These are phyloP conservation scores for Cladosporium sp. DNA, from an alignment of 2,329 filamentous ascomycete genomes.

Conservation along the genomic window DNA sequence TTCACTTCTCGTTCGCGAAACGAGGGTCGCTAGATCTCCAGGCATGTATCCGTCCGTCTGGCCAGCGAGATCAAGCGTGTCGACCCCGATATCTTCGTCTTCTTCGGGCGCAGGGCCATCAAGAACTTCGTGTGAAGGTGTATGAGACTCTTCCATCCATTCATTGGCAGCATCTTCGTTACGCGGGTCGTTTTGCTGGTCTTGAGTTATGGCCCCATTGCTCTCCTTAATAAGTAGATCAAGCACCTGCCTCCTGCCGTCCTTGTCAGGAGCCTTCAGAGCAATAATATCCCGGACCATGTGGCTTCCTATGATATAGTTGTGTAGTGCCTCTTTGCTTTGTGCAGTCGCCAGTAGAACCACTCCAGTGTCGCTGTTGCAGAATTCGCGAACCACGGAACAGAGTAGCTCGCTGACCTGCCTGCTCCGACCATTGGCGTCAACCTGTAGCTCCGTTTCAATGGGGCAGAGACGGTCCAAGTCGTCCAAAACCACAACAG, in stretches of 20 bases:
- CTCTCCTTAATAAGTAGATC: slow-evolving; percentile 61
- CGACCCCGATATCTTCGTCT: slow-evolving; percentile 68
- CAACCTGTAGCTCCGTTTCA: slow-evolving; percentile 90
- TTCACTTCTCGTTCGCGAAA: slow-evolving; percentile 83
- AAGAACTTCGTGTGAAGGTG: slow-evolving; percentile 35
- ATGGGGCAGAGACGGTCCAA: slow-evolving; percentile 86
- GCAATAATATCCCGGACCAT: slow-evolving; percentile 86
- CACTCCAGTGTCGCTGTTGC: slow-evolving; percentile 69
- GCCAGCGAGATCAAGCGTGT: slow-evolving; percentile 87
- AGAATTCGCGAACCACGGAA: slow-evolving; percentile 77
- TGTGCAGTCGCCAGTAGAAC: slow-evolving; percentile 87
- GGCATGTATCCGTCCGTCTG: slow-evolving; percentile 98
- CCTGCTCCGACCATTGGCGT: slow-evolving; percentile 85
- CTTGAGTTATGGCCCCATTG: slow-evolving; percentile 13
- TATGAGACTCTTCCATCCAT: slow-evolving; percentile 70
- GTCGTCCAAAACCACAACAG: slow-evolving; percentile 85
- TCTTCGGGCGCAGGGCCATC: slow-evolving; percentile 31
- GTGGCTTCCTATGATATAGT: slow-evolving; percentile 82
- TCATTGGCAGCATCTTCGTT: slow-evolving; percentile 19
- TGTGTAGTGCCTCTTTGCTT: slow-evolving; percentile 86
- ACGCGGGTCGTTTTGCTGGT: slow-evolving; percentile 12
- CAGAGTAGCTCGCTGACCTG: slow-evolving; percentile 88
- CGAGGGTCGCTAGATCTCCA: slow-evolving; percentile 79
- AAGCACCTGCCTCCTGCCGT: slow-evolving; percentile 74
- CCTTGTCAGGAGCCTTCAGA: slow-evolving; percentile 87